phyloP scores from a whole-genome alignment of 1,284 basidiomycete genomes.

The Pseudozyma thailandica region DNA sequence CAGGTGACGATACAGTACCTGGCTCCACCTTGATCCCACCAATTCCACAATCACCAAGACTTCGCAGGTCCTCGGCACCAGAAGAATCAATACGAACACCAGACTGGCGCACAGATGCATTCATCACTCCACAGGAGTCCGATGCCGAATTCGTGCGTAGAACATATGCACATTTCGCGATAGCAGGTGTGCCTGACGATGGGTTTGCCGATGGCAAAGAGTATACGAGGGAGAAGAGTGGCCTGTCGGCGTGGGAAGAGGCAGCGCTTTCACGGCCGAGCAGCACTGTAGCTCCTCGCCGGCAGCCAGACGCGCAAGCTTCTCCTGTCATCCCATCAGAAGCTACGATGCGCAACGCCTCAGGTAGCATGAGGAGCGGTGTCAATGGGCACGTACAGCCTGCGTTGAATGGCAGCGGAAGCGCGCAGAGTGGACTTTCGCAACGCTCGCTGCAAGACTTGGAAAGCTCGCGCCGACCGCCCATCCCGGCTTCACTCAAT shows the following conservation, averaged over 20 bases:
- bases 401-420: slow-evolving; percentile 6
- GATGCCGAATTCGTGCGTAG: slow-evolving; percentile 60
- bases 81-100: slow-evolving; percentile 23
- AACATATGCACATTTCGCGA: slow-evolving; percentile 61
- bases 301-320: not conserved
- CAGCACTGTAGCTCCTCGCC: slow-evolving; percentile 8
- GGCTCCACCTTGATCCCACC: slow-evolving; percentile 20
- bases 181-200: slow-evolving; percentile 55
- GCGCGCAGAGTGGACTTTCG: slow-evolving; percentile 8
- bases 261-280: slow-evolving; percentile 24
- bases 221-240: slow-evolving; percentile 57
- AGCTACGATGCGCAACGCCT: not conserved
- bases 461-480: not conserved
- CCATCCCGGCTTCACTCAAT: slow-evolving; percentile 5
- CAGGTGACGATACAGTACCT: slow-evolving; percentile 2
- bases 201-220: slow-evolving; percentile 62
- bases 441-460: not conserved
- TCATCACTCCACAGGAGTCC: slow-evolving; percentile 38
- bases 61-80: slow-evolving; percentile 39
- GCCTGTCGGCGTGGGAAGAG: slow-evolving; percentile 51
- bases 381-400: slow-evolving; percentile 7
- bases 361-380: not conserved
- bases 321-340: not conserved
- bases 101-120: slow-evolving; percentile 24
- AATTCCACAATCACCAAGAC: slow-evolving; percentile 10